phyloP scores from a whole-genome alignment of 2,329 filamentous ascomycete genomes.

The Myriangium duriaei region DNA sequence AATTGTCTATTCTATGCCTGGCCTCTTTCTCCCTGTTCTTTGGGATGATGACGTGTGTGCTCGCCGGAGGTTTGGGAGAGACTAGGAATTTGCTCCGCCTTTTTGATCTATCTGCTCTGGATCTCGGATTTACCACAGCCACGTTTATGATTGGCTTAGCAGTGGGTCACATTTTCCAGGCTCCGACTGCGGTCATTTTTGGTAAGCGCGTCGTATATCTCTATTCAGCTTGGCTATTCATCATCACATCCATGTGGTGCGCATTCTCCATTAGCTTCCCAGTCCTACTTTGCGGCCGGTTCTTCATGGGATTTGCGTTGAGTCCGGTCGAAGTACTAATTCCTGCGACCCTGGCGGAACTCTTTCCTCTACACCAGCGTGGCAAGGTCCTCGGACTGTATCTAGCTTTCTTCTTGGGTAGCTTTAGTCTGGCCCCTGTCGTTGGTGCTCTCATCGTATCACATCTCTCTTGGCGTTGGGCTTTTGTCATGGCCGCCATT shows the following conservation, averaged over 20 bases:
- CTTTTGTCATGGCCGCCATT: constrained; percentile 1
- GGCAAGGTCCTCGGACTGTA: constrained; percentile 5
- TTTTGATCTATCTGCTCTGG: background rate
- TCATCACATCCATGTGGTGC: background rate
- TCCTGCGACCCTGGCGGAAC: constrained; percentile 3
- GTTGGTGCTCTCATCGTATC: constrained; percentile 70
- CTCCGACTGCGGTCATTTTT: constrained; percentile 3
- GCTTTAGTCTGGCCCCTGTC: constrained; percentile 76
- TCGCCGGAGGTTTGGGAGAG: constrained; percentile 25
- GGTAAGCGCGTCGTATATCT: constrained; percentile 6
- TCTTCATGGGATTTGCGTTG: constrained; percentile 4
- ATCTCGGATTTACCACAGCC: background rate
- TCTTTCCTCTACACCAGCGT: constrained; percentile 6
- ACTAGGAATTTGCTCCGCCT: background rate
- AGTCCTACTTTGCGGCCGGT: background rate
- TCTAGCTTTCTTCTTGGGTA: constrained; percentile 8
- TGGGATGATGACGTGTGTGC: constrained; percentile 79
- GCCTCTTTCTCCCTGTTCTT: constrained; percentile 90
- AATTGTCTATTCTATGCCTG: constrained; percentile 65
- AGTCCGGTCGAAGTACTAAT: background rate
- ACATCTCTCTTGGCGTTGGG: constrained; percentile 53
- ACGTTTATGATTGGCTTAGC: constrained; percentile 5
- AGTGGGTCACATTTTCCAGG: constrained; percentile 3
- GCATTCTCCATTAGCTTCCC: constrained; percentile 1
- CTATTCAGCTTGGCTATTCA: constrained; percentile 3